Conservation (phyloP, 345 rosid species). For the Bruguiera sexangula region DNA sequence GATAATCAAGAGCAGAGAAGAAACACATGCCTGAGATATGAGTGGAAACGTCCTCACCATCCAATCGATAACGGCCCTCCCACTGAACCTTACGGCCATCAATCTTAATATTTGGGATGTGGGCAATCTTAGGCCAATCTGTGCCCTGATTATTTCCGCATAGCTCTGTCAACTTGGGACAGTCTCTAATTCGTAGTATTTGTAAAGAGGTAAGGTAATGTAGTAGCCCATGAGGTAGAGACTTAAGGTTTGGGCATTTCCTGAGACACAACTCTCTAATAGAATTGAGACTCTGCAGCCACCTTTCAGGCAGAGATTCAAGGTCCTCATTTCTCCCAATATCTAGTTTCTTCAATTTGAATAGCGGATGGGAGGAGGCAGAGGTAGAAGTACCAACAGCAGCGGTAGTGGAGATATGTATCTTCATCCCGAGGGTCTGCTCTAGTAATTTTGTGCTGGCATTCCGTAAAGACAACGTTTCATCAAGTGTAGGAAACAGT, state of each 20-base stretch:
- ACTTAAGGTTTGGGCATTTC: not conserved
- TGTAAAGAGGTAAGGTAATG: not conserved
- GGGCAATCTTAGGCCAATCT: slow-evolving; percentile 17
- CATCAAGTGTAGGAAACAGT: not conserved
- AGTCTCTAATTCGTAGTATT: not conserved
- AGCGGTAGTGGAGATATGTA: not conserved
- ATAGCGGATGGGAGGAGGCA: not conserved
- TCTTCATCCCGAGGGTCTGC: not conserved
- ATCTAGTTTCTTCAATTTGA: not conserved
- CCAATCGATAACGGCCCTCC: not conserved
- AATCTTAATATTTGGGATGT: slow-evolving; percentile 7
- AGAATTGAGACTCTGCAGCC: slow-evolving; percentile 9
- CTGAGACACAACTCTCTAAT: not conserved
- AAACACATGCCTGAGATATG: too few species aligned
- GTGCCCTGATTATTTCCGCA: not conserved
- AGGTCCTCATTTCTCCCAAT: not conserved
- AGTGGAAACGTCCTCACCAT: too few species aligned
- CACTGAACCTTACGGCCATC: not conserved
- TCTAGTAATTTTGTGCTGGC: not conserved
- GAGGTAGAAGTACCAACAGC: not conserved
- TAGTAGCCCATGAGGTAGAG: not conserved
- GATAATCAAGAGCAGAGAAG: too few species aligned
- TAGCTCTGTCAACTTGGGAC: not conserved
- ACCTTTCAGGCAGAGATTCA: slow-evolving; percentile 5
- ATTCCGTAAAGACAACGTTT: not conserved